Percentiles rank a stretch among this genome's conserved stretches.
Conservation (phyloP, 2,329 filamentous ascomycete species). For the Fusarium annulatum region DNA sequence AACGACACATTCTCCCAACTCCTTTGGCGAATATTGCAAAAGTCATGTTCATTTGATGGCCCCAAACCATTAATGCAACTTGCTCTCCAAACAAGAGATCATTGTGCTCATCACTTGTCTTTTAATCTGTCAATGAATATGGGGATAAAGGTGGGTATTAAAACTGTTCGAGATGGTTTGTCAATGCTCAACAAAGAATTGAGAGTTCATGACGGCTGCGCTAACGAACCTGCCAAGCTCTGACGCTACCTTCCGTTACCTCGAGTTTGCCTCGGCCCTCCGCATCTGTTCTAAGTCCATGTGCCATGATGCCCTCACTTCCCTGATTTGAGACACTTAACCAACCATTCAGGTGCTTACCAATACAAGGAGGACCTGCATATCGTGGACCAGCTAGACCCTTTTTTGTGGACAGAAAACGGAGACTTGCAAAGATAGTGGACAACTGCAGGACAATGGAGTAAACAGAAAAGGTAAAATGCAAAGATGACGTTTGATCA, state of each 20-base stretch:
- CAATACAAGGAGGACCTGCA: conserved; percentile 16
- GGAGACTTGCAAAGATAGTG: conserved; percentile 3
- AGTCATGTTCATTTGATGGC: not conserved
- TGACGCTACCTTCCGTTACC: not conserved
- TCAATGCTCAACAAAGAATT: conserved; percentile 10
- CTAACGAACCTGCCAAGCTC: conserved; percentile 3
- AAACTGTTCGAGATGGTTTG: not conserved
- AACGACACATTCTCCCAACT: not conserved
- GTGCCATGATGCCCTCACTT: conserved; percentile 24
- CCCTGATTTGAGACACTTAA: not conserved
- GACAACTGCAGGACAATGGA: not conserved
- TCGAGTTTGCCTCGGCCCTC: not conserved
- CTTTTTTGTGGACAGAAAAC: conserved; percentile 13
- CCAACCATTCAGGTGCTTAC: conserved; percentile 11
- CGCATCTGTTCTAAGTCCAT: not conserved
- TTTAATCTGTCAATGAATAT: not conserved
- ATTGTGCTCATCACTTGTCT: not conserved
- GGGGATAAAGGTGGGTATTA: not conserved
- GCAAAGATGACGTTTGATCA: not conserved
- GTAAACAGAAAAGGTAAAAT: not conserved
- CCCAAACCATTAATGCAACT: not conserved
- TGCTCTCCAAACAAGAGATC: not conserved
- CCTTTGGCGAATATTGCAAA: not conserved
- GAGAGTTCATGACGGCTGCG: not conserved
- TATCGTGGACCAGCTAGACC: conserved; percentile 9